Evolutionary conservation across 1,284 basidiomycete species (phyloP), one percentile per base, ranked within the genome.

Genomic region (Taiwanofungus camphoratus): DNA sequence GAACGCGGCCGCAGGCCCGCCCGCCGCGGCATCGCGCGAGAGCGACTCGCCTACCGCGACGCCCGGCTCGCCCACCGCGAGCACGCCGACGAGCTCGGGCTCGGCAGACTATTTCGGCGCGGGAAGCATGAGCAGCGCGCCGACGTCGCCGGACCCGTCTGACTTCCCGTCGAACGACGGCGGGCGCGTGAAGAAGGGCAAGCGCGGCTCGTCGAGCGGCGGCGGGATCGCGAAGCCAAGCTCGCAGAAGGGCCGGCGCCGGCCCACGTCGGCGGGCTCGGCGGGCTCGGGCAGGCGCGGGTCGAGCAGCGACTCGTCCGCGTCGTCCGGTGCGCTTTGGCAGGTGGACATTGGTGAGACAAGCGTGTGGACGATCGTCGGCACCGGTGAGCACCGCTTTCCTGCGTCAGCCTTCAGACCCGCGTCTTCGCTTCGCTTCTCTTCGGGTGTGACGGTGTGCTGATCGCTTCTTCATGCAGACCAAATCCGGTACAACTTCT

Each of bases 341-440:
- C 82, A 86, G 57, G 85, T 90, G 44, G 86, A 90, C 61, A 87
- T 90, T 48, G 87, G 87, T 46, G 89, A 92, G 66, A 89, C 87
- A 30, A 89, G 89, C 60, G 85, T 93, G 29, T 94, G 92, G 92
- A 92, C 90, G 12, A 91, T 94, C 52, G 89, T 92, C 49, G 89
- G 91, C 52, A 91, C 87, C 51, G 86, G 85, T 87, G 62, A 63
- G 71, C 60, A 33, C 41, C 45, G 40, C 15, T 29, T 29, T 29
- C 38, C 32, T 6, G 18, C 31, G 7, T 33, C 11, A 7, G 11
- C 8, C 31, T 24, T 27, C 9, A 50, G 16, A 9, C 7, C 31
- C 31, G 31, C 31, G 19, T 21, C 44, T 45, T 35, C 46, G 5
- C 23, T 37, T 36, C 13, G 46, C 35, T 36, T 23, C 37, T 33